phyloP scores from a whole-genome alignment of 257 asterid species.

The Solanum sejunctum region DNA sequence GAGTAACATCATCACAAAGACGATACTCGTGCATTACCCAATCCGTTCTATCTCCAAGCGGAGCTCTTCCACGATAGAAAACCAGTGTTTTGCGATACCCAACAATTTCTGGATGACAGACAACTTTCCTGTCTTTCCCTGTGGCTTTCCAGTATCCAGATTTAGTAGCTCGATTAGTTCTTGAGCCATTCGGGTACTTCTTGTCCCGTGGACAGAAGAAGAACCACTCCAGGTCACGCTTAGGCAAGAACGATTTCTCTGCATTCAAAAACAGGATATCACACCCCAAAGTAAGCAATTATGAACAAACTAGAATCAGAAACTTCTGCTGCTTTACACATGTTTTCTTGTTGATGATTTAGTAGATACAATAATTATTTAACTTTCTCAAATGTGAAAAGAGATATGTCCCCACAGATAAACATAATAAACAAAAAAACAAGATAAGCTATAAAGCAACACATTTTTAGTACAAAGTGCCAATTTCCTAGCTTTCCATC shows the following conservation, averaged over 20 bases:
- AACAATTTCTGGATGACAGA: slow-evolving; percentile 18
- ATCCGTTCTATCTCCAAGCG: slow-evolving; percentile 37
- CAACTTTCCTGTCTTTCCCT: slow-evolving; percentile 35
- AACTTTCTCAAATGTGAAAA: background rate
- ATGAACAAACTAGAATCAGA: background rate
- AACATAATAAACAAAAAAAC: slow-evolving; percentile 1
- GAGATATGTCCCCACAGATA: slow-evolving; percentile 11
- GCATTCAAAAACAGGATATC: slow-evolving; percentile 4
- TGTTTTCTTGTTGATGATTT: background rate
- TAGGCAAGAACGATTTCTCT: slow-evolving; percentile 46
- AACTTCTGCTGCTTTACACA: background rate
- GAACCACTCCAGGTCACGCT: slow-evolving; percentile 42
- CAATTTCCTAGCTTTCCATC: background rate
- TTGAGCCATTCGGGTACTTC: slow-evolving; percentile 41
- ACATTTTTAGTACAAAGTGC: background rate
- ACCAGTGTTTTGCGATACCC: slow-evolving; percentile 43
- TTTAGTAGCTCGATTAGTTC: slow-evolving; percentile 41
- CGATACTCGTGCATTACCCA: slow-evolving; percentile 53
- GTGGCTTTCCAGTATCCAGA: slow-evolving; percentile 54
- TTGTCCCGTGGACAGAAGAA: slow-evolving; percentile 40
- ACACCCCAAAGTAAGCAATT: background rate
- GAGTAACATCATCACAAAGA: slow-evolving; percentile 29
- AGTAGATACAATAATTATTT: background rate
- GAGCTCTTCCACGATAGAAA: slow-evolving; percentile 42
- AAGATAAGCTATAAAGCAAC: background rate